Conservation (phyloP, 225 moss, liverwort and hornwort genomes). For the Pleurozium schreberi region DNA sequence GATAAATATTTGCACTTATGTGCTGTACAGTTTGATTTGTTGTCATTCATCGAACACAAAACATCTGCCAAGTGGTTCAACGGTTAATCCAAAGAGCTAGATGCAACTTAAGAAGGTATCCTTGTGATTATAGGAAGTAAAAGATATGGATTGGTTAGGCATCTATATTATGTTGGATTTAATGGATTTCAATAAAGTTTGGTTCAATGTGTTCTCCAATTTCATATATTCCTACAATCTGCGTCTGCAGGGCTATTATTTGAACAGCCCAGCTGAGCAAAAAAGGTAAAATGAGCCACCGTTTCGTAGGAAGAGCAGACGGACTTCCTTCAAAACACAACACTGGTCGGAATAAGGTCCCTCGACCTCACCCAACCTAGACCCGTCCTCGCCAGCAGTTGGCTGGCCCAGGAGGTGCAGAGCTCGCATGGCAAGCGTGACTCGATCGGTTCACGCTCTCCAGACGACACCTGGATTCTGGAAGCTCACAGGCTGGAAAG, state of each 20-base stretch:
- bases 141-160: not conserved
- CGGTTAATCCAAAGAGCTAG: not conserved
- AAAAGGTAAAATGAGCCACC: not conserved
- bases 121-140: fast-evolving
- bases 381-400: not conserved
- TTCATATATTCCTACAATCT: not conserved
- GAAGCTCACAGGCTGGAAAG: not conserved
- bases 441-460: not conserved
- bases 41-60: too few relatives aligned
- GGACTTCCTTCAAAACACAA: not conserved
- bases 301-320: not conserved
- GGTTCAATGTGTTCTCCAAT: not conserved
- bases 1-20: too few relatives aligned
- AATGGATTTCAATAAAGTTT: not conserved
- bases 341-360: too few relatives aligned
- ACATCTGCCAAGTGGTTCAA: too few relatives aligned
- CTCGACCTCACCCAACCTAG: not conserved
- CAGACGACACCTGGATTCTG: not conserved
- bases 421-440: not conserved
- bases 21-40: too few relatives aligned
- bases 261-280: not conserved
- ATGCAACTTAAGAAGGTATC: not conserved
- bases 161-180: not conserved
- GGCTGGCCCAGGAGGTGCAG: not conserved
- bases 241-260: not conserved